Conservation (phyloP, 306 rosid genomes). For the Cicer arietinum region DNA sequence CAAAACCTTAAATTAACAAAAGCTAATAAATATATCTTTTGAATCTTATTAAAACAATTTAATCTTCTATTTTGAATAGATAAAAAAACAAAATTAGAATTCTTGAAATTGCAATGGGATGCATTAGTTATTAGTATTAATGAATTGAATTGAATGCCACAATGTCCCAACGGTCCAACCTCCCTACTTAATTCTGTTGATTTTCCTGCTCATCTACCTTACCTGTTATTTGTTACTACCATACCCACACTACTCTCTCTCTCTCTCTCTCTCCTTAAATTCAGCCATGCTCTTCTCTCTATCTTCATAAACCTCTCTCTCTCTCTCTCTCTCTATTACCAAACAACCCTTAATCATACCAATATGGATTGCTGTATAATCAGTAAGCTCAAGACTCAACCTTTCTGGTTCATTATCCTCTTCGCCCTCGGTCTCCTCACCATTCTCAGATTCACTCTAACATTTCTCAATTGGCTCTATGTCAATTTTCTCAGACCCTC, state of each 20-base stretch:
- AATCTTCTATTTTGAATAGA: no score
- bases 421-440: constrained; percentile 57
- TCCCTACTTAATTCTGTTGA: constrained; percentile 54
- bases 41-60: no score
- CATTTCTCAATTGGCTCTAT: constrained; percentile 65
- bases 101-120: no score
- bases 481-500: constrained; percentile 77
- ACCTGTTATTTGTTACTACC: constrained; percentile 50
- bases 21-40: no score
- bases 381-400: constrained; percentile 62
- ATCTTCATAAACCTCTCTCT: background rate
- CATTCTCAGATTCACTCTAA: constrained; percentile 44
- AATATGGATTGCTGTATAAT: constrained; percentile 59
- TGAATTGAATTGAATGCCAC: background rate
- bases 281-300: background rate
- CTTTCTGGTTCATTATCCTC: constrained; percentile 59
- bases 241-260: constrained; percentile 41
- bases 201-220: constrained; percentile 82
- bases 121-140: no score
- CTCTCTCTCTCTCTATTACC: background rate
- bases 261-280: constrained; percentile 20
- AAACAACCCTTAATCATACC: background rate
- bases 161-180: constrained; percentile 18
- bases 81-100: no score
- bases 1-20: no score